Evolutionary conservation across 2,329 filamentous ascomycete species (phyloP).

Genomic region (Chaetomiaceae sp.): DNA sequence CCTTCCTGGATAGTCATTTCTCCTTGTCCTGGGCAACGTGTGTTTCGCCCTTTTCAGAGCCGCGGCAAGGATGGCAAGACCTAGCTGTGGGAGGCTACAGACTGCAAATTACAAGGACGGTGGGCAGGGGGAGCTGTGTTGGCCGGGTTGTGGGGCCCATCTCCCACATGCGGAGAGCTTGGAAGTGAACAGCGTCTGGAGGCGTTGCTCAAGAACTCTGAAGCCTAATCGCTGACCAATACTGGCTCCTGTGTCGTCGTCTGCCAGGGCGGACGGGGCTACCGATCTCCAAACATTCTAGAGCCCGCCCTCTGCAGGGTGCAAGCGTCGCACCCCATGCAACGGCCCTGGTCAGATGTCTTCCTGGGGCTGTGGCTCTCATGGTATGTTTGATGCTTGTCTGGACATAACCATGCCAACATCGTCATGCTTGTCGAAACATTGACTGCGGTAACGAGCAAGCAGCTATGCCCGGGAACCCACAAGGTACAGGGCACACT

Average conservation of each 20-base stretch:
- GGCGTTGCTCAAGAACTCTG: background rate
- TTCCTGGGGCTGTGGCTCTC: constrained; percentile 12
- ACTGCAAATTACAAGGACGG: constrained; percentile 13
- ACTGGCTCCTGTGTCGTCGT: background rate
- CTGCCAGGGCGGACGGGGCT: background rate
- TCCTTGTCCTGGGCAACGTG: background rate
- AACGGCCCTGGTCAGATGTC: constrained; percentile 9
- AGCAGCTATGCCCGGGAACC: constrained; percentile 16
- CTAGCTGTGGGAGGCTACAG: background rate
- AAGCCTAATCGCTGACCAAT: constrained; percentile 13
- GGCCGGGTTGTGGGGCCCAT: constrained; percentile 3
- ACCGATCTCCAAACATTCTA: constrained; percentile 19
- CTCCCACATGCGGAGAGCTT: background rate
- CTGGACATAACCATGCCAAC: constrained; percentile 37
- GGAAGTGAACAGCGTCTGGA: background rate
- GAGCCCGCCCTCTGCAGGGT: constrained; percentile 15
- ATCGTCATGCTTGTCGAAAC: constrained; percentile 40
- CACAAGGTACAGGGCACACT: constrained; percentile 11
- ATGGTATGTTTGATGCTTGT: constrained; percentile 45
- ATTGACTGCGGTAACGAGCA: constrained; percentile 28
- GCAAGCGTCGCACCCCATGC: constrained; percentile 13
- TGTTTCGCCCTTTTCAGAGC: constrained; percentile 20
- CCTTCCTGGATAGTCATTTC: constrained; percentile 15
- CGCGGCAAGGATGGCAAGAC: constrained; percentile 21
- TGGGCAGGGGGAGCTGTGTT: constrained; percentile 5